Conservation (phyloP, 169 alveolate species). For the Cardiosporidium cionae region DNA sequence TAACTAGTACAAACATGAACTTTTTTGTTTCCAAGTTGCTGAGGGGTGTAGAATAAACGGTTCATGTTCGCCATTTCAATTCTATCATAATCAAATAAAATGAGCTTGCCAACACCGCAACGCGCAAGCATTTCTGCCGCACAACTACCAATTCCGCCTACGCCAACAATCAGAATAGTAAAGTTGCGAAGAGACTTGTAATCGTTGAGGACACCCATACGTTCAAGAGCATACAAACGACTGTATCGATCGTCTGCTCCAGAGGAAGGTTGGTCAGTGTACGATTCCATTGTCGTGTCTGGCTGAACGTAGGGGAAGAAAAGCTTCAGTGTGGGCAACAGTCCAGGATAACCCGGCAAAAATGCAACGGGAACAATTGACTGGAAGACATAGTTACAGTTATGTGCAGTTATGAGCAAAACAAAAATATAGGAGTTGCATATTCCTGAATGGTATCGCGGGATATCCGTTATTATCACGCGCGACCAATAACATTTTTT, state of each 20-base stretch:
- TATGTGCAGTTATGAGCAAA: too few relatives aligned
- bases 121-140: slow-evolving; percentile 92
- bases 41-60: slow-evolving; percentile 82
- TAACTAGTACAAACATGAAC: slow-evolving; percentile 73
- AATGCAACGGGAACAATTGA: too few relatives aligned
- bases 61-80: slow-evolving; percentile 92
- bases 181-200: slow-evolving; percentile 64
- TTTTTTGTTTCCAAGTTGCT: slow-evolving; percentile 79
- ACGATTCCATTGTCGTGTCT: too few relatives aligned
- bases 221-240: slow-evolving; percentile 1
- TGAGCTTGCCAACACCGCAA: slow-evolving; percentile 86
- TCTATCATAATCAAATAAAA: slow-evolving; percentile 84
- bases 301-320: too few relatives aligned
- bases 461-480: too few relatives aligned
- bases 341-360: too few relatives aligned
- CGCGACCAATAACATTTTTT: too few relatives aligned
- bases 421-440: too few relatives aligned
- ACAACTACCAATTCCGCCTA: slow-evolving; percentile 94
- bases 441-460: too few relatives aligned
- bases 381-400: too few relatives aligned
- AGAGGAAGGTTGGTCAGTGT: too few relatives aligned
- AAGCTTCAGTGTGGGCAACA: too few relatives aligned
- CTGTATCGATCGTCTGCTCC: not conserved
- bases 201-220: slow-evolving; percentile 89
- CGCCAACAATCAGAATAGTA: slow-evolving; percentile 82